These are phyloP conservation scores for Mycosphaerella arachidis DNA, from an alignment of 2,329 filamentous ascomycete genomes.

Conservation along the genomic window DNA sequence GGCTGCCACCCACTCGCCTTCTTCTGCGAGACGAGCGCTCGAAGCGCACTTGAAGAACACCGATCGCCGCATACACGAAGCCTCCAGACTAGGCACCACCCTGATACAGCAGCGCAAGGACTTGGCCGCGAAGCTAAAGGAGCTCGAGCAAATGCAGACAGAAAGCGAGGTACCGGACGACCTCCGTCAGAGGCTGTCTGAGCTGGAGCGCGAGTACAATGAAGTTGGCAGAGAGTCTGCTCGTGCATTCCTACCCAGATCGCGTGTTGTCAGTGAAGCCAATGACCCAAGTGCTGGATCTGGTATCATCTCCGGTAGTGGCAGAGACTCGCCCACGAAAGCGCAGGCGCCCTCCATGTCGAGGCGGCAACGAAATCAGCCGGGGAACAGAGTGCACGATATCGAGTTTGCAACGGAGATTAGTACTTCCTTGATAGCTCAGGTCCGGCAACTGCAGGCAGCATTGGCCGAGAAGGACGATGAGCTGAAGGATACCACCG, in stretches of 20 bases:
- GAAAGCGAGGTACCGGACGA: slow-evolving; percentile 68
- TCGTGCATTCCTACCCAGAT: slow-evolving; percentile 79
- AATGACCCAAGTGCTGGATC: slow-evolving; percentile 28
- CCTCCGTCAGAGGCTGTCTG: slow-evolving; percentile 72
- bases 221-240: slow-evolving; percentile 88
- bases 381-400: slow-evolving; percentile 81
- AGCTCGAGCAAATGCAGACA: slow-evolving; percentile 73
- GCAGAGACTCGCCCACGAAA: slow-evolving; percentile 82
- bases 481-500: slow-evolving; percentile 66
- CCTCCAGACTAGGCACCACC: slow-evolving; percentile 80
- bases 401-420: slow-evolving; percentile 99
- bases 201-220: slow-evolving; percentile 92
- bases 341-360: slow-evolving; percentile 61
- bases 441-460: slow-evolving; percentile 84
- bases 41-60: slow-evolving; percentile 91
- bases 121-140: slow-evolving; percentile 72
- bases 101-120: slow-evolving; percentile 83
- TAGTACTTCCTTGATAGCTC: slow-evolving; percentile 87
- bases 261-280: slow-evolving; percentile 30
- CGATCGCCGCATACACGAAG: slow-evolving; percentile 83
- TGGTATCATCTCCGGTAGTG: slow-evolving; percentile 69
- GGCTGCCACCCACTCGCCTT: slow-evolving; percentile 71
- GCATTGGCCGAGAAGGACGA: slow-evolving; percentile 85
- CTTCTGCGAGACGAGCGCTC: slow-evolving; percentile 80
- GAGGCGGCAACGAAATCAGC: slow-evolving; percentile 84